Conservation (phyloP, 2,329 filamentous ascomycete species). For the Seiridium cupressi region DNA sequence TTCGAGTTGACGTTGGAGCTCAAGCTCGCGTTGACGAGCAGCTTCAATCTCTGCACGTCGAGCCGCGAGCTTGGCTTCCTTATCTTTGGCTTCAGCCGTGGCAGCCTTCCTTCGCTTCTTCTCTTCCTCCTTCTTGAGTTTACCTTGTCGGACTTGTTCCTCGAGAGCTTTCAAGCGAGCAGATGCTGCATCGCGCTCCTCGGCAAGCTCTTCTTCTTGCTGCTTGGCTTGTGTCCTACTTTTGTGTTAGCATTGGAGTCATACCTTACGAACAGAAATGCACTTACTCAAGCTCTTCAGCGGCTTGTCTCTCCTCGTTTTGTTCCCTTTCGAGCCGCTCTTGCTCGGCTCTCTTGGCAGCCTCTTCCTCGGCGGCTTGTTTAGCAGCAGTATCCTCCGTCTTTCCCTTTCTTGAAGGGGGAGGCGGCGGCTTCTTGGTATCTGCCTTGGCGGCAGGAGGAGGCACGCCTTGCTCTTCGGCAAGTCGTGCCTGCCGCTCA, state of each 20-base stretch:
- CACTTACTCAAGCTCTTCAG: conserved; percentile 79
- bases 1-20: conserved; percentile 85
- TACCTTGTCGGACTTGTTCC: conserved; percentile 89
- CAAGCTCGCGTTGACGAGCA: conserved; percentile 83
- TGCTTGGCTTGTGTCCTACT: conserved; percentile 68
- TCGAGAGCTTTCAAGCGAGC: conserved; percentile 86
- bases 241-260: conserved; percentile 14
- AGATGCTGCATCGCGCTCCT: conserved; percentile 77
- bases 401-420: conserved; percentile 66
- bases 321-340: conserved; percentile 69
- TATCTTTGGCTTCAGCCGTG: conserved; percentile 80
- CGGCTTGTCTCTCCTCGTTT: conserved; percentile 71
- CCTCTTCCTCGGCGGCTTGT: conserved; percentile 47
- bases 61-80: conserved; percentile 79
- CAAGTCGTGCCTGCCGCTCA: conserved; percentile 79
- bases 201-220: conserved; percentile 77
- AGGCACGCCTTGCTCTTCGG: conserved; percentile 69
- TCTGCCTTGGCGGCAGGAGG: conserved; percentile 53
- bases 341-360: conserved; percentile 62
- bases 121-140: conserved; percentile 94
- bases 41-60: conserved; percentile 91
- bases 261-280: background rate
- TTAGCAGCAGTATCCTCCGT: conserved; percentile 43
- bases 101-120: conserved; percentile 90
- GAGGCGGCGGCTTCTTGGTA: conserved; percentile 68